Percentiles rank a stretch among this genome's conserved stretches.
Evolutionary conservation across 331 rosid species (phyloP).

Genomic region (Spiraea crenata): DNA sequence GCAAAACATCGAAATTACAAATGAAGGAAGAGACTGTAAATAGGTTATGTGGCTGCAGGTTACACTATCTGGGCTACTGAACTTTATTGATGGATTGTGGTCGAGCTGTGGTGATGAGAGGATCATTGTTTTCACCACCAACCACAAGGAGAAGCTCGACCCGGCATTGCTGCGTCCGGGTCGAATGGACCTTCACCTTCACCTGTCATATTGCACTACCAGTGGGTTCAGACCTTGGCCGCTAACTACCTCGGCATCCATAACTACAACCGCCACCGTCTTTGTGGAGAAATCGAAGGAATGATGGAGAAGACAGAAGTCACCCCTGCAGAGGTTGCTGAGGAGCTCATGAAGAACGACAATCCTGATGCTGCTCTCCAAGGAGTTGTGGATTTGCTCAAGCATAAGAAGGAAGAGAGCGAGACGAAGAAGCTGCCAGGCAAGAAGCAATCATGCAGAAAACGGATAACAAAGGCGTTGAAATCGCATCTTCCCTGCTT

Average conservation of each 20-base stretch:
- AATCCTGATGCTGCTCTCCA: constrained; percentile 33
- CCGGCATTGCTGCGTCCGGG: constrained; percentile 56
- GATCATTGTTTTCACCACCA: constrained; percentile 55
- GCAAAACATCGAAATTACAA: too few species aligned
- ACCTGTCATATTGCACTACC: constrained; percentile 47
- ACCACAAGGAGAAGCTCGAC: constrained; percentile 52
- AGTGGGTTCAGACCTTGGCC: constrained; percentile 42
- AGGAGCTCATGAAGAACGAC: constrained; percentile 45
- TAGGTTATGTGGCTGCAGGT: not conserved
- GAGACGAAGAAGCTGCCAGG: too few species aligned
- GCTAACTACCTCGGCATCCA: constrained; percentile 43
- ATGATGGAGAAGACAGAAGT: constrained; percentile 26
- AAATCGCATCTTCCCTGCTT: too few species aligned
- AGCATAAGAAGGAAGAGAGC: constrained; percentile 17
- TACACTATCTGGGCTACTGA: constrained; percentile 46
- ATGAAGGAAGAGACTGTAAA: too few species aligned
- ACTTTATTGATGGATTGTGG: constrained; percentile 59
- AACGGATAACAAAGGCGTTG: too few species aligned
- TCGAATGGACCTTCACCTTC: constrained; percentile 61
- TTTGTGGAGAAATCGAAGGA: constrained; percentile 28
- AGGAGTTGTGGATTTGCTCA: constrained; percentile 33
- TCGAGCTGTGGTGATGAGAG: constrained; percentile 56
- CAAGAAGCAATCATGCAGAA: too few species aligned
- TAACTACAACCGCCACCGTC: constrained; percentile 2
- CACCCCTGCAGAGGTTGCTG: constrained; percentile 54